Base-by-base conservation (phyloP, 441 rosid species). In the Populus hybrid region DNA sequence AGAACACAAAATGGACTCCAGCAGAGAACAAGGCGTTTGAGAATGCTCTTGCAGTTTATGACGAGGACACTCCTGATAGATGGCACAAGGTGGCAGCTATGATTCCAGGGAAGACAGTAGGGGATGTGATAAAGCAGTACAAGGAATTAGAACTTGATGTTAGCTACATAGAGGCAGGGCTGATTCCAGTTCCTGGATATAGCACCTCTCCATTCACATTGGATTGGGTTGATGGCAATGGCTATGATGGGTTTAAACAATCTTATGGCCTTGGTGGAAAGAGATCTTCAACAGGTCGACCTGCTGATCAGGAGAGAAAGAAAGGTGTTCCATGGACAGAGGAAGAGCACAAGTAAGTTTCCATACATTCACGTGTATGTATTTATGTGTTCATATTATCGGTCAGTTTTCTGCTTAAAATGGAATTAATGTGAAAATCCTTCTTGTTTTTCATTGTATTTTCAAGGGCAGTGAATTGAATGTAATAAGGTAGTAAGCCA, bases 261-360 rank as follows among this genome's bases (percentile, higher is more conserved):
- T 78, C 90, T 14, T 91, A 77, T 77, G 88, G 81, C 50, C 36
- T 85, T 61, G 86, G 82, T n/a, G 92, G 92, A 18, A 89, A 85
- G 87, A 85, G 95, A 85, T 82, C 90, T 28, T 85, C 90, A 0
- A 79, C 90, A 0, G 79, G 79, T 16, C 79, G 90, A 30, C 85
- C 90, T 34, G 85, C 90, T 3, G 97, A 95, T 71, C 98, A 90
- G 70, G 99, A 95, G 78, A 87, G 98, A 84, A 95, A 95, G 93
- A 95, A 93, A 93, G 99, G 98, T 18, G 93, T 95, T 72, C 98
- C 99, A 18, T 95, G 99, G 99, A 93, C 95, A 10, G 98, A 95
- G 84, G 99, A 95, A 80, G 99, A 95, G 80, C 99, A 94, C 82
- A 94, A 90, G 97, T 92, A 84, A 85, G 84, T 69, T 68, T 30